Conservation (phyloP, 352 stramenopile genomes). For the Achlya hypogyna region DNA sequence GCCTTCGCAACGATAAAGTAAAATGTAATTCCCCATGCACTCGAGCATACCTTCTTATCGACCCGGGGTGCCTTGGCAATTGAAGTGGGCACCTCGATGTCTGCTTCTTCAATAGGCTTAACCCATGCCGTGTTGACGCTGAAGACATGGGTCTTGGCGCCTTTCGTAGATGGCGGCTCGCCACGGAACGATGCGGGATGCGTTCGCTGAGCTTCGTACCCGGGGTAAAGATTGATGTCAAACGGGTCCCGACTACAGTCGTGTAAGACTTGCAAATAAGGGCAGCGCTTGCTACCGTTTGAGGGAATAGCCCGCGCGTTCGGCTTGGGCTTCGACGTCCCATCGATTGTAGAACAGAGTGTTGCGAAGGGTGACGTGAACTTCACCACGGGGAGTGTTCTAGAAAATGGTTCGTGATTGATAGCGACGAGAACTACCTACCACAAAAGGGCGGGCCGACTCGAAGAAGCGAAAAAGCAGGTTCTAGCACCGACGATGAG, state of each 20-base stretch:
- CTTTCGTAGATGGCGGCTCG: conserved; percentile 58
- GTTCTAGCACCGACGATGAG: too few relatives aligned
- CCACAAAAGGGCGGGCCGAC: conserved; percentile 43
- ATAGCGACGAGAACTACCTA: not conserved
- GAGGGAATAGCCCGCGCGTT: conserved; percentile 49
- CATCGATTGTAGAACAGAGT: conserved; percentile 81
- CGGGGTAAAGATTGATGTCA: conserved; percentile 51
- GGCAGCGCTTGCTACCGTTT: conserved; percentile 33
- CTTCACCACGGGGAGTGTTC: conserved; percentile 46
- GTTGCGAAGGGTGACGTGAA: conserved; percentile 64
- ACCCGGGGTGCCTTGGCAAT: conserved; percentile 14
- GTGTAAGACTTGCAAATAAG: not conserved
- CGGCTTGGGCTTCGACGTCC: conserved; percentile 62
- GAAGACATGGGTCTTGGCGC: conserved; percentile 65
- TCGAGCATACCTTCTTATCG: conserved; percentile 11
- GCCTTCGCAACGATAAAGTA: not conserved
- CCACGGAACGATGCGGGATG: conserved; percentile 63
- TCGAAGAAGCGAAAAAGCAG: conserved; percentile 71
- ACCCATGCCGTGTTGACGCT: conserved; percentile 28
- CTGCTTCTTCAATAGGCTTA: not conserved
- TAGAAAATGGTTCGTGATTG: not conserved
- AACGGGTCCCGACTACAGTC: conserved; percentile 46
- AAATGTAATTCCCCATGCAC: conserved; percentile 13
- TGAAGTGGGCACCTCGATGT: conserved; percentile 26
- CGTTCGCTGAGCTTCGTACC: conserved; percentile 68